Conservation (phyloP, 2,329 filamentous ascomycete genomes). For the Pyricularia pennisetigena region DNA sequence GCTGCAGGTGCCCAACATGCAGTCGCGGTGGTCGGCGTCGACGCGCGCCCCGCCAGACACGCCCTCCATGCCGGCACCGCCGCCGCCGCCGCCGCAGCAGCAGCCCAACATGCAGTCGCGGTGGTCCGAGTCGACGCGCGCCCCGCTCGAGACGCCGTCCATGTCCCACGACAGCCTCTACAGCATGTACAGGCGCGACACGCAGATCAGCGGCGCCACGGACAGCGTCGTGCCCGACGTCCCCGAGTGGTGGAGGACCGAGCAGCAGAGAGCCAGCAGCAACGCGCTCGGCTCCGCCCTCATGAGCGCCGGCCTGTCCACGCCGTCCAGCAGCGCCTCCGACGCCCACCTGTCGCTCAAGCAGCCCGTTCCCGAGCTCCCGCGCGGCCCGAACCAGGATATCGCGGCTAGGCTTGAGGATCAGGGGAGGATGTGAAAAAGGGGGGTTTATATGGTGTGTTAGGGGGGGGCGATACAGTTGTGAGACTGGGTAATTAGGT, state of each 20-base stretch:
- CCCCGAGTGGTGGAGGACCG: not conserved
- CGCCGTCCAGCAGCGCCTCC: not conserved
- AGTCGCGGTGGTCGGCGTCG: conserved; percentile 4
- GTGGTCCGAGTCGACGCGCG: conserved; percentile 4
- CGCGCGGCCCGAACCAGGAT: not conserved
- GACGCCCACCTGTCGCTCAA: not conserved
- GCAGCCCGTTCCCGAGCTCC: not conserved
- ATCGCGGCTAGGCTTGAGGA: not conserved
- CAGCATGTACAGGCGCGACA: not conserved
- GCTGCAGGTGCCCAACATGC: not conserved
- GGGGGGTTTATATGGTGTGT: not conserved
- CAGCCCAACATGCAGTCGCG: conserved; percentile 1
- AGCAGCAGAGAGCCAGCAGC: not conserved
- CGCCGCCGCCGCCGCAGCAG: too few relatives aligned
- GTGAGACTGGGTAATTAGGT: too few relatives aligned
- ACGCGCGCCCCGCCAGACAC: not conserved
- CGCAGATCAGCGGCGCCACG: not conserved
- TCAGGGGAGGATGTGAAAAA: not conserved
- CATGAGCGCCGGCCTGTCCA: not conserved
- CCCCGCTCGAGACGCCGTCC: not conserved
- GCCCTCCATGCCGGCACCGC: not conserved
- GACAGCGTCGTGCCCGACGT: not conserved
- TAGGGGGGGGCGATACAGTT: too few relatives aligned
- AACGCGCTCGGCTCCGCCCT: not conserved
- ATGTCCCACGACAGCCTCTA: conserved; percentile 1